Evolutionary conservation across 2,329 filamentous ascomycete genomes (phyloP).

Genomic region (Penicillium vulpinum): DNA sequence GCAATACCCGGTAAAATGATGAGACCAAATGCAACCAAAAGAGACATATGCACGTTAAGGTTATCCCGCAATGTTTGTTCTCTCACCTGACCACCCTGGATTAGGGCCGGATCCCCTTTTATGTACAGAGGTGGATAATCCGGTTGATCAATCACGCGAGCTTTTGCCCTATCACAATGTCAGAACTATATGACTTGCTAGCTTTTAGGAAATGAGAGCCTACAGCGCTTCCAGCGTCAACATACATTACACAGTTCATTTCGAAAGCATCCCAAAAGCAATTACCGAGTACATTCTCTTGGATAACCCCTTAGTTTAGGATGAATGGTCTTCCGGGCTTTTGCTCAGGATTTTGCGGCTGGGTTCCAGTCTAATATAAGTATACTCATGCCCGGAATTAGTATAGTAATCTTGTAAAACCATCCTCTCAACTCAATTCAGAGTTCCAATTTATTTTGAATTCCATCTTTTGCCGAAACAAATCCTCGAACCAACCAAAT

Average conservation of each 20-base stretch:
- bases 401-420: neutral
- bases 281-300: neutral
- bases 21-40: neutral
- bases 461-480: neutral
- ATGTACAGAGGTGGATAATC: neutral
- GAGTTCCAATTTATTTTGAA: neutral
- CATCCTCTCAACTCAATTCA: neutral
- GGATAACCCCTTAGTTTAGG: neutral
- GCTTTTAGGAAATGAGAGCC: neutral
- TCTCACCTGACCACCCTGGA: neutral
- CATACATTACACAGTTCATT: neutral
- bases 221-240: conserved; percentile 3
- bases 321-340: neutral
- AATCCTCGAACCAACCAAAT: neutral
- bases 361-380: neutral
- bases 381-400: neutral
- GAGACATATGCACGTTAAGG: neutral
- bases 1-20: too few relatives aligned
- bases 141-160: neutral
- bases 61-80: neutral
- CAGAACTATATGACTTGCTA: neutral
- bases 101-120: neutral
- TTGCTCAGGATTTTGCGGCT: neutral
- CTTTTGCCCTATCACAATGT: neutral
- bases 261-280: conserved; percentile 1